Evolutionary conservation across 768 basidiomycete genomes (phyloP).

Genomic region (Porphyrellus cyaneotinctus): DNA sequence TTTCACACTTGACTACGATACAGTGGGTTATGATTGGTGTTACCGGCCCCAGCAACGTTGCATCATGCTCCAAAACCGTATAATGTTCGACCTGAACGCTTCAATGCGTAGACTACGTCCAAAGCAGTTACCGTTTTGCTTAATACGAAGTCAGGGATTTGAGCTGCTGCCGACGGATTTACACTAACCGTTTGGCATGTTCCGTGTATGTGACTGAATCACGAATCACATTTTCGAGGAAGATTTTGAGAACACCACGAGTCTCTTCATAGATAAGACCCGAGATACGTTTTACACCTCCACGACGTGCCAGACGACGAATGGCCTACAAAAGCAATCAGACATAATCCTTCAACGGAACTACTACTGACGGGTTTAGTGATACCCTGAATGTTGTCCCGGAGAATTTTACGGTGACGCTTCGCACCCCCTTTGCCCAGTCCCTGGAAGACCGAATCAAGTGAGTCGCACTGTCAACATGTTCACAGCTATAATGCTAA

Average conservation of each 20-base stretch:
- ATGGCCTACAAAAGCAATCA: conserved; percentile 33
- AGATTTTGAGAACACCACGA: no score
- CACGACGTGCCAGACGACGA: conserved; percentile 69
- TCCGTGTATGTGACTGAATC: no score
- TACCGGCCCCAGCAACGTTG: neutral
- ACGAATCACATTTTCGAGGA: no score
- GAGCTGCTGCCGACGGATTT: neutral
- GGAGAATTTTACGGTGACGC: conserved; percentile 93
- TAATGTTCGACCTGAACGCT: conserved; percentile 69
- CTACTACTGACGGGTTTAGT: no score
- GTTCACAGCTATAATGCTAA: conserved; percentile 25
- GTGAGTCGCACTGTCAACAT: neutral
- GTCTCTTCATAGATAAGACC: no score
- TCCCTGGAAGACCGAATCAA: conserved; percentile 42
- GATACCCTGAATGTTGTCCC: conserved; percentile 67
- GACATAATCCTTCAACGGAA: conserved; percentile 12
- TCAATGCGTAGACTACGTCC: conserved; percentile 77
- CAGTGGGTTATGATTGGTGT: neutral
- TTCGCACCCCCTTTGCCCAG: conserved; percentile 98
- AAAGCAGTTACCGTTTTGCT: conserved; percentile 78
- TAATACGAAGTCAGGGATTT: conserved; percentile 2
- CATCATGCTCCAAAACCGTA: conserved; percentile 72
- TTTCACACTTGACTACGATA: conserved; percentile 2
- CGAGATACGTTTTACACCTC: no score
- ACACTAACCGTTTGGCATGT: conserved; percentile 72